Conservation (phyloP, 257 asterid genomes). For the Pogostemon cablin region DNA sequence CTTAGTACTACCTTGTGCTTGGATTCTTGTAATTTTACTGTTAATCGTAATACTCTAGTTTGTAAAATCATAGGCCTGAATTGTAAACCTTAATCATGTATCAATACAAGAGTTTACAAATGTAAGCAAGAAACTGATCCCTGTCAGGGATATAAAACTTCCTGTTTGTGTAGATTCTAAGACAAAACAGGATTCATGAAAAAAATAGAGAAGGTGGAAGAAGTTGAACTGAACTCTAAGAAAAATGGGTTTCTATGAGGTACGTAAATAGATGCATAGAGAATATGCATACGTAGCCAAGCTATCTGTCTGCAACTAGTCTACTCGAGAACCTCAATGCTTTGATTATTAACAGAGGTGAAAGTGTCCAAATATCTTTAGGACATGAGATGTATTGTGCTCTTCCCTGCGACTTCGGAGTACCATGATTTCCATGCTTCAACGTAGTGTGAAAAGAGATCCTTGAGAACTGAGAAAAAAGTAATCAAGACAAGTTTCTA, state of each 20-base stretch:
- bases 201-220: background rate
- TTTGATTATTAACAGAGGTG: slow-evolving; percentile 17
- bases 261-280: slow-evolving; percentile 40
- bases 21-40: slow-evolving; percentile 13
- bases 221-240: slow-evolving; percentile 15
- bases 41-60: too few relatives aligned
- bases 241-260: slow-evolving; percentile 21
- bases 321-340: slow-evolving; percentile 26
- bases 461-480: slow-evolving; percentile 69
- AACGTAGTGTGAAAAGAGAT: slow-evolving; percentile 82
- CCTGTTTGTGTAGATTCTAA: slow-evolving; percentile 28
- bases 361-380: slow-evolving; percentile 28
- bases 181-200: background rate
- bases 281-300: slow-evolving; percentile 42
- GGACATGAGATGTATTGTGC: slow-evolving; percentile 55
- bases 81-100: background rate
- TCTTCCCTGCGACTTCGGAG: slow-evolving; percentile 84
- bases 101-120: slow-evolving; percentile 14
- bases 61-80: background rate
- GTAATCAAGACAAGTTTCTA: slow-evolving; percentile 32
- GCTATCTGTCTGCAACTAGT: slow-evolving; percentile 37
- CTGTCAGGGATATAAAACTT: slow-evolving; percentile 20
- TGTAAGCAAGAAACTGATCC: slow-evolving; percentile 25
- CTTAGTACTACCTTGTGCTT: slow-evolving; percentile 8
- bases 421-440: slow-evolving; percentile 98